Percentiles rank a stretch among this genome's conserved stretches.
These are phyloP conservation scores for Solanum clarkiae DNA, from an alignment of 257 asterid species.

Conservation along the genomic window DNA sequence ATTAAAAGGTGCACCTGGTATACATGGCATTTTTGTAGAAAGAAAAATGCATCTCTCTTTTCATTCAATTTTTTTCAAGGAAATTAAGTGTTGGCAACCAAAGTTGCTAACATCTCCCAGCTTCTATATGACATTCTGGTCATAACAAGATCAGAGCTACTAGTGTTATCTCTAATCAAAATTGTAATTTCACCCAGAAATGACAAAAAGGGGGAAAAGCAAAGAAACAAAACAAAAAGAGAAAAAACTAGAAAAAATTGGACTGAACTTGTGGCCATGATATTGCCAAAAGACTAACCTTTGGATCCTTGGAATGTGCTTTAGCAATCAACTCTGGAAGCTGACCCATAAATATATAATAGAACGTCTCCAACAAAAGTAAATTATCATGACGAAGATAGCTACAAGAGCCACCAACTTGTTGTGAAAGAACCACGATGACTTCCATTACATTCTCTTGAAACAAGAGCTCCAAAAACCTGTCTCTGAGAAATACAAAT, in stretches of 20 bases:
- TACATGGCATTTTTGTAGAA: not conserved
- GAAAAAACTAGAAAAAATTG: not conserved
- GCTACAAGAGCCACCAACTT: conserved; percentile 60
- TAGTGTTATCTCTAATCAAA: not conserved
- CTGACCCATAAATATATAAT: conserved; percentile 69
- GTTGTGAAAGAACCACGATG: conserved; percentile 67
- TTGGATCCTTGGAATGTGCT: conserved; percentile 36
- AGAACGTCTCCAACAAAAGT: conserved; percentile 73
- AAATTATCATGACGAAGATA: conserved; percentile 79
- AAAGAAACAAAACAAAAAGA: not conserved
- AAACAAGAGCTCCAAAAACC: conserved; percentile 59
- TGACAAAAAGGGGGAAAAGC: not conserved
- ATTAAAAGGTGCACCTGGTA: not conserved
- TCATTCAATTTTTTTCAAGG: not conserved
- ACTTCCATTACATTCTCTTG: conserved; percentile 90
- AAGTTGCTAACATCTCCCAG: not conserved
- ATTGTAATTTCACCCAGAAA: not conserved
- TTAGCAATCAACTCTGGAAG: conserved; percentile 77
- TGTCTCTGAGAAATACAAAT: conserved; percentile 61
- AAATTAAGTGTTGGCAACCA: not conserved
- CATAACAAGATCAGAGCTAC: not conserved
- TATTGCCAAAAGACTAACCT: conserved; percentile 35
- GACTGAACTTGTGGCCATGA: not conserved
- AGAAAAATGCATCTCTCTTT: not conserved
- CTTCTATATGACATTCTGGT: not conserved